A percentile compares a stretch with the other conserved stretches of the same genome.
Conservation (phyloP, 2,329 filamentous ascomycete genomes). For the Didymella lethalis region DNA sequence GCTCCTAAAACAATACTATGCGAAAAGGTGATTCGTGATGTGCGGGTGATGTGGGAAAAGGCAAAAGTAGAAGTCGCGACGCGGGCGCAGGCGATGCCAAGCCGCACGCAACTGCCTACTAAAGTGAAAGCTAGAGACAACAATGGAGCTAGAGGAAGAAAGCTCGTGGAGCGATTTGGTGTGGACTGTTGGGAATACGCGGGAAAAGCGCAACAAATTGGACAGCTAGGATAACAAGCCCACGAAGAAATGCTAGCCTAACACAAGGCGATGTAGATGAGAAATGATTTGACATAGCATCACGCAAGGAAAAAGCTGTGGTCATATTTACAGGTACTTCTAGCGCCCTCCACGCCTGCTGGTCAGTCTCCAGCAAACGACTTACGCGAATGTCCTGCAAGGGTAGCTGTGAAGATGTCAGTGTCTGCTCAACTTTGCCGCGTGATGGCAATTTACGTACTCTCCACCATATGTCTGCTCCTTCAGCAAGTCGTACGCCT, state of each 20-base stretch:
- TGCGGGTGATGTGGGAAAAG: conserved; percentile 8
- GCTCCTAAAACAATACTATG: neutral
- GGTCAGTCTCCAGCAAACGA: neutral
- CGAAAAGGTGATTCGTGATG: conserved; percentile 12
- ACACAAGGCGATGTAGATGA: neutral
- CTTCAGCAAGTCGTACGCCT: conserved; percentile 72
- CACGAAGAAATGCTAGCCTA: neutral
- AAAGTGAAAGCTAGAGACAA: conserved; percentile 7
- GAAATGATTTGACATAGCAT: conserved; percentile 8
- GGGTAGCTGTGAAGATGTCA: conserved; percentile 50
- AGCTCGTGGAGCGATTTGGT: no score
- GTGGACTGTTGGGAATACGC: neutral
- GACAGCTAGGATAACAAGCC: neutral
- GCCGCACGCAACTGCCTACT: conserved; percentile 16
- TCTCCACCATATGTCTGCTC: conserved; percentile 70
- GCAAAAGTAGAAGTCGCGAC: conserved; percentile 24
- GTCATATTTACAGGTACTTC: conserved; percentile 42
- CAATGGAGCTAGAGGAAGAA: neutral
- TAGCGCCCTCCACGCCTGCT: conserved; percentile 24
- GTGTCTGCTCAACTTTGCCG: conserved; percentile 7
- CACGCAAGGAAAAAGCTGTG: conserved; percentile 25
- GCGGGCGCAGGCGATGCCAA: conserved; percentile 32
- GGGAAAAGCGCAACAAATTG: neutral
- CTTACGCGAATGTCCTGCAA: conserved; percentile 55
- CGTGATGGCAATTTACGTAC: conserved; percentile 41